A percentile compares a stretch with the other conserved stretches of the same genome.
Conservation (phyloP, 176 grass and related monocot species). For the Aegilops umbellulata region DNA sequence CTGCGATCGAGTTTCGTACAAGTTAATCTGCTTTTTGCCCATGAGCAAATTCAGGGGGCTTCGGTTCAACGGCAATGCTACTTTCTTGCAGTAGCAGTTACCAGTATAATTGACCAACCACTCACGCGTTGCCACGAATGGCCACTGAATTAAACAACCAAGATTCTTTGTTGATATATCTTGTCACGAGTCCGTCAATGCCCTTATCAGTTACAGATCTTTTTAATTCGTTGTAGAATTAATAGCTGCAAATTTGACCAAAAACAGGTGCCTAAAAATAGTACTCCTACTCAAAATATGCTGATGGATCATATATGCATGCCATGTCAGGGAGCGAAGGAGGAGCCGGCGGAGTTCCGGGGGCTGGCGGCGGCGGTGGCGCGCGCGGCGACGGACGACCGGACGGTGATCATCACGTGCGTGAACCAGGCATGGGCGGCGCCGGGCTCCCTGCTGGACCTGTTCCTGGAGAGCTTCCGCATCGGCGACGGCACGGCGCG, state of each 20-base stretch:
- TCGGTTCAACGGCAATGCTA: not conserved
- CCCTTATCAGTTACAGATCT: no score
- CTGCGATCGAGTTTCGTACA: not conserved
- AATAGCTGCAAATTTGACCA: not conserved
- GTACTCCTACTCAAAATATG: no score
- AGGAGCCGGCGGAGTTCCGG: not conserved
- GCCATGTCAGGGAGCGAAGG: not conserved
- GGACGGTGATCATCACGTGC: slow-evolving; percentile 78
- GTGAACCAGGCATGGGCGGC: slow-evolving; percentile 64
- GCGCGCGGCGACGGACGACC: slow-evolving; percentile 45
- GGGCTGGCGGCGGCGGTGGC: slow-evolving; percentile 29
- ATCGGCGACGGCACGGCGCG: slow-evolving; percentile 54
- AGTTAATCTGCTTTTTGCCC: not conserved
- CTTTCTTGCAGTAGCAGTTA: not conserved
- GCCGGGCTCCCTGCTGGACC: slow-evolving; percentile 60
- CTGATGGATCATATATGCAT: not conserved
- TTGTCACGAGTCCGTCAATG: not conserved
- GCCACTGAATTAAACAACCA: not conserved
- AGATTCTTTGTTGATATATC: not conserved
- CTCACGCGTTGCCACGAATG: not conserved
- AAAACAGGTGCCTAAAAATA: not conserved
- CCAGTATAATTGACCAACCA: not conserved
- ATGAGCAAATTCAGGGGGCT: not conserved
- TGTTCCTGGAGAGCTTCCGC: slow-evolving; percentile 81
- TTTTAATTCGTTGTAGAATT: not conserved